phyloP scores from a whole-genome alignment of 2,329 filamentous ascomycete species.

The Cladophialophora yegresii region DNA sequence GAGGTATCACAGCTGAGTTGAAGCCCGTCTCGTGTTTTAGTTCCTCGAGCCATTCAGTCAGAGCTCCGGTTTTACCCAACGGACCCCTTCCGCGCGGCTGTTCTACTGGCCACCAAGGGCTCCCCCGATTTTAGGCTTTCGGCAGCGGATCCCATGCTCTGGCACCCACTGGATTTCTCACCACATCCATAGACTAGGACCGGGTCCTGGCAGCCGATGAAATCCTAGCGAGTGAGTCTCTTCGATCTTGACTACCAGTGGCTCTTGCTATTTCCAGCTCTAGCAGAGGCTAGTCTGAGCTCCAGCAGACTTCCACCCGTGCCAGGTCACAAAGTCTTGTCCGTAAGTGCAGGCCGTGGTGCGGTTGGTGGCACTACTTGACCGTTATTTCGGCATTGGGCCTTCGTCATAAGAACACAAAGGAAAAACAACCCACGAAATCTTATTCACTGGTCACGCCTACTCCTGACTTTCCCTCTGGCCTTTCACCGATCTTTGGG shows the following conservation, averaged over 20 bases:
- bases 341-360: neutral
- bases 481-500: conserved; percentile 16
- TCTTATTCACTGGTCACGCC: conserved; percentile 2
- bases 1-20: conserved; percentile 8
- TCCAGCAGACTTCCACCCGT: conserved; percentile 17
- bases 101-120: conserved; percentile 18
- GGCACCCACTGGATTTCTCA: conserved; percentile 14
- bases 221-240: conserved; percentile 4
- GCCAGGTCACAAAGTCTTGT: conserved; percentile 2
- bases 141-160: conserved; percentile 19
- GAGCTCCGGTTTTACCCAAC: conserved; percentile 22
- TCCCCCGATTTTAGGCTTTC: conserved; percentile 26
- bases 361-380: neutral
- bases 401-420: neutral
- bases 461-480: neutral
- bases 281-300: conserved; percentile 3
- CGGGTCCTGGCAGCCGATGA: conserved; percentile 10
- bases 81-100: conserved; percentile 20
- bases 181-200: conserved; percentile 9
- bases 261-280: conserved; percentile 13
- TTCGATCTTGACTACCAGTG: conserved; percentile 3
- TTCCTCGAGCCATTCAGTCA: conserved; percentile 8
- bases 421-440: conserved; percentile 13
- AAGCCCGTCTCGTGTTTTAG: conserved; percentile 20
- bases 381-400: conserved; percentile 8